Evolutionary conservation across 257 asterid genomes (phyloP).

Genomic region (Solanum rostratum): DNA sequence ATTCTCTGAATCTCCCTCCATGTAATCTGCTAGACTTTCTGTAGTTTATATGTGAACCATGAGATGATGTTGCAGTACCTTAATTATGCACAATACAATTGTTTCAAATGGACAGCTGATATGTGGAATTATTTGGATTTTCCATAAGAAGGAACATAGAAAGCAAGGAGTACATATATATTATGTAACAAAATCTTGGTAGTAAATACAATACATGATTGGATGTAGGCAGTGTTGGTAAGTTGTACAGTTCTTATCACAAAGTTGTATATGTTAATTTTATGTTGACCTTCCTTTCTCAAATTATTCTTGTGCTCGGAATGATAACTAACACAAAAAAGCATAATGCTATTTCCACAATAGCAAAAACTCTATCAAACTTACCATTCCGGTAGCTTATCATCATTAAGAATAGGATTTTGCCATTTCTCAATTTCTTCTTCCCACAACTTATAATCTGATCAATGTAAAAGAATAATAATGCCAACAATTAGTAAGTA

Average conservation of each 20-base stretch:
- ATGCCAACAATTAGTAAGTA: neutral
- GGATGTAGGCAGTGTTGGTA: neutral
- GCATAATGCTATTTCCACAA: neutral
- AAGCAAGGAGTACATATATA: neutral
- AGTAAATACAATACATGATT: neutral
- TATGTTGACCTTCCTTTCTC: neutral
- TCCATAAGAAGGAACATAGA: neutral
- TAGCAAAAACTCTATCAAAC: conserved; percentile 6
- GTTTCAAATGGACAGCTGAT: neutral
- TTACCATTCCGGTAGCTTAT: conserved; percentile 88
- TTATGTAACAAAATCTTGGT: neutral
- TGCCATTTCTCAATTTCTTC: conserved; percentile 99
- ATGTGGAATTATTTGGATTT: neutral
- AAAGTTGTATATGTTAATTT: neutral
- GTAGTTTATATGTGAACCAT: neutral
- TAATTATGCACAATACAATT: neutral
- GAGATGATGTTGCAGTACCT: neutral
- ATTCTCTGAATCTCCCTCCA: neutral
- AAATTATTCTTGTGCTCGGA: neutral
- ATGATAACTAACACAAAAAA: neutral
- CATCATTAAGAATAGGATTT: conserved; percentile 77
- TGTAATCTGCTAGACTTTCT: neutral
- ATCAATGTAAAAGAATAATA: neutral
- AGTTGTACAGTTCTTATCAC: neutral
- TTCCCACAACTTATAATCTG: conserved; percentile 94